phyloP scores from a whole-genome alignment of 2,329 filamentous ascomycete species.

The Scedosporium dehoogii region DNA sequence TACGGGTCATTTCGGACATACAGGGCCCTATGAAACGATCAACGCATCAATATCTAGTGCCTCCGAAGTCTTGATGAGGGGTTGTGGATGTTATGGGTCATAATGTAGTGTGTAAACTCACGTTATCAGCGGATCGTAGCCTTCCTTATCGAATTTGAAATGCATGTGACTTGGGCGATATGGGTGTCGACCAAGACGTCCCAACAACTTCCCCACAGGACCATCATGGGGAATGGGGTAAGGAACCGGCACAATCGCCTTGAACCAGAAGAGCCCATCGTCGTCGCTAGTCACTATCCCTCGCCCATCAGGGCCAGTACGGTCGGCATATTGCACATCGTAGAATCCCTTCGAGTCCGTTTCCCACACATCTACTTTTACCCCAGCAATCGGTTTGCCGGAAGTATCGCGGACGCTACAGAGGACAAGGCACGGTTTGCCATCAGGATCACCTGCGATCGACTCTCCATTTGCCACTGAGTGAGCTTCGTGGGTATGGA shows the following conservation, averaged over 20 bases:
- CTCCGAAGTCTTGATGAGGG: too few relatives aligned
- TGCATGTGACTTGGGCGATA: constrained; percentile 76
- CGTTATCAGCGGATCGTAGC: constrained; percentile 76
- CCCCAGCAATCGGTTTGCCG: constrained; percentile 48
- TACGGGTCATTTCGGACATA: constrained; percentile 73
- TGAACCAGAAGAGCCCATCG: constrained; percentile 61
- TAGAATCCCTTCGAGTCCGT: constrained; percentile 66
- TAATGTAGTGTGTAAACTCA: too few relatives aligned
- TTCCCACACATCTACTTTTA: constrained; percentile 70
- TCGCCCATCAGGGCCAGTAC: constrained; percentile 28
- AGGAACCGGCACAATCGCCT: constrained; percentile 70
- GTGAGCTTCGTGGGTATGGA: constrained; percentile 64
- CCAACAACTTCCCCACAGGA: constrained; percentile 65
- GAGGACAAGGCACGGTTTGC: constrained; percentile 55
- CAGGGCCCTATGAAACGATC: constrained; percentile 34
- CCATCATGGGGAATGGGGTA: constrained; percentile 81
- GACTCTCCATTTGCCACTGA: constrained; percentile 36
- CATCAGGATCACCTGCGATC: constrained; percentile 57
- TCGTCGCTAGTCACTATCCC: constrained; percentile 17
- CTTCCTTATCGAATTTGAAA: constrained; percentile 78
- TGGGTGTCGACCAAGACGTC: constrained; percentile 57
- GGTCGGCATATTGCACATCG: constrained; percentile 59
- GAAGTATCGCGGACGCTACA: constrained; percentile 54
- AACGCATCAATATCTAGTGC: too few relatives aligned
- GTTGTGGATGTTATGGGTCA: too few relatives aligned